phyloP scores from a whole-genome alignment of 2,329 filamentous ascomycete species.

The Sarocladiaceae sp. region DNA sequence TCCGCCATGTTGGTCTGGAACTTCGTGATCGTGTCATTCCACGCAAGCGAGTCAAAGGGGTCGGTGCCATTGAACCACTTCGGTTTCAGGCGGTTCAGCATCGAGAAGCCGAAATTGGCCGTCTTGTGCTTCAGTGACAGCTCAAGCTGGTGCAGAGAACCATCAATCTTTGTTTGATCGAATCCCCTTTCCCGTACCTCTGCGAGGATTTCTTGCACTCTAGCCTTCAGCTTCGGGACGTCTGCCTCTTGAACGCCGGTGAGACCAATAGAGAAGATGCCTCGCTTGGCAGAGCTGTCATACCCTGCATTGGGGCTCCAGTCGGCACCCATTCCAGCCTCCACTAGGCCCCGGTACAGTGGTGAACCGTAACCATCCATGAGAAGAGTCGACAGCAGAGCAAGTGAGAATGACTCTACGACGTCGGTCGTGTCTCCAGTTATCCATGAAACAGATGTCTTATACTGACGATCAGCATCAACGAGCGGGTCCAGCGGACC shows the following conservation, averaged over 20 bases:
- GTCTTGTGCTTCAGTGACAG: conserved; percentile 95
- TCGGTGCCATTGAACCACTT: conserved; percentile 95
- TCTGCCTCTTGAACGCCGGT: conserved; percentile 82
- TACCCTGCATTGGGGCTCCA: conserved; percentile 95
- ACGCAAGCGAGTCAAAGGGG: conserved; percentile 83
- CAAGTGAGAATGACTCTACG: conserved; percentile 81
- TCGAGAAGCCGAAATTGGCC: conserved; percentile 84
- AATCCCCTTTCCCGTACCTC: conserved; percentile 72
- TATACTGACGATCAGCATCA: conserved; percentile 79
- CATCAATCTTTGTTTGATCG: conserved; percentile 83
- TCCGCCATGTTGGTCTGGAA: conserved; percentile 74
- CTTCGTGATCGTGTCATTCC: conserved; percentile 79
- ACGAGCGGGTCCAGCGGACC: conserved; percentile 85
- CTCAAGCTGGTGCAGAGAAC: conserved; percentile 88
- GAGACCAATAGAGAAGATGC: conserved; percentile 84
- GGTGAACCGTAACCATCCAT: conserved; percentile 95
- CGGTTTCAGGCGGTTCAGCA: conserved; percentile 82
- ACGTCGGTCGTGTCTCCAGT: conserved; percentile 77
- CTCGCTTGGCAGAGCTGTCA: conserved; percentile 68
- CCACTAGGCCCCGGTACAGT: conserved; percentile 80
- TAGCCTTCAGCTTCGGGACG: conserved; percentile 68
- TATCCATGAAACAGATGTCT: conserved; percentile 91
- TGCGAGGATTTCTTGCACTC: conserved; percentile 64
- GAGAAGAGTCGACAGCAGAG: conserved; percentile 74
- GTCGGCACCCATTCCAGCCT: conserved; percentile 83